Evolutionary conservation across 352 stramenopile genomes (phyloP), one percentile per base, ranked within the genome.

Genomic region (Phytopythium cucurbitacearum): DNA sequence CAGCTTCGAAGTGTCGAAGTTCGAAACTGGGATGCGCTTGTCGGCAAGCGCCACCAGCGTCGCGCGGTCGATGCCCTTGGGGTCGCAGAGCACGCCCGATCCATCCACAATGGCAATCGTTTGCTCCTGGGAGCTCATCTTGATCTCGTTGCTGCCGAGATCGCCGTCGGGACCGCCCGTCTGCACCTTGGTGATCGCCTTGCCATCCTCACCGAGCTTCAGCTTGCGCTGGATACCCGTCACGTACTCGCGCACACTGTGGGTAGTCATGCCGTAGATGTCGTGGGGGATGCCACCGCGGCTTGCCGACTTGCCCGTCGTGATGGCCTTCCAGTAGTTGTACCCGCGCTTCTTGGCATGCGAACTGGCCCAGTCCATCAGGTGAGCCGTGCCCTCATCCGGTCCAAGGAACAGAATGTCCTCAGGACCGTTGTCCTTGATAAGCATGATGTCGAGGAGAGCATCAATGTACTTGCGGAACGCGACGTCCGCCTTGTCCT

Each of bases 401-500:
- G 97, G 97, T 21, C 97, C 97, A 2, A 99, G 77, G 76, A 98
- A 99, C 12, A 99, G 69, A 21, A 99, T 88, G 64, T 99, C 97
- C 71, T 98, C 93, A 37, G 50, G 39, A 7, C 38, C 40, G n/a
- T 46, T 48, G 61, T 97, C 88, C 48, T 98, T 83, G 70, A 99
- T 96, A 21, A 99, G 82, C 69, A 99, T 94, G 39, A 95, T 90
- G 69, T 99, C 96, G 6, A 95, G 80, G 57, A 99, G 91, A 12
- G 94, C 96, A 69, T 99, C 98, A 40, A 99, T 96, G 61, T 89
- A 91, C 86, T 99, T 99, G 63, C 95, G 83, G 79, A 98, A 96
- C 6, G 78, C 80, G 32, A 93, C 77, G 40, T 92, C 77, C 11
- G 74, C 76, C 69, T 96, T 97, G 61, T 87, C 79, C 57, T 75